Evolutionary conservation across 345 rosid genomes (phyloP).

Genomic region (Acer yangbiense): DNA sequence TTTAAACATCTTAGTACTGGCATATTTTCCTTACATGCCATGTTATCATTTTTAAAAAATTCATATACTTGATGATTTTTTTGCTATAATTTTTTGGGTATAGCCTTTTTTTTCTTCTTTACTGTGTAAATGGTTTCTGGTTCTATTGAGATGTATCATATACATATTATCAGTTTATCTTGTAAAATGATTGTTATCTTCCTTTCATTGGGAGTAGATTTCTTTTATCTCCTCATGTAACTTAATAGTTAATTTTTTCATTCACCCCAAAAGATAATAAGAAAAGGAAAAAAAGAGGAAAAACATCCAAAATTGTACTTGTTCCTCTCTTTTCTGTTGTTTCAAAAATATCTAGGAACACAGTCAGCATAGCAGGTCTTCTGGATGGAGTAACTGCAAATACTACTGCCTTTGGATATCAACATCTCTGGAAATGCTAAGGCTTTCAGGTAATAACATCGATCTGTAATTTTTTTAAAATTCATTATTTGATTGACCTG

Average conservation of each 20-base stretch:
- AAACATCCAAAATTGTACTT: background rate
- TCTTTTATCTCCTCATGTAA: background rate
- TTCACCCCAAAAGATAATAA: background rate
- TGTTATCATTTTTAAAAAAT: background rate
- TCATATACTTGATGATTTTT: background rate
- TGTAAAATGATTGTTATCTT: slow-evolving; percentile 6
- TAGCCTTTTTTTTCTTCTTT: background rate
- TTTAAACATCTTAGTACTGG: background rate
- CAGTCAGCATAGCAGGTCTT: background rate
- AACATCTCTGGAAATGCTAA: background rate
- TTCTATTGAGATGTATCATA: slow-evolving; percentile 2
- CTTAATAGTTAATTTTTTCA: background rate
- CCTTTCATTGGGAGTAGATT: background rate
- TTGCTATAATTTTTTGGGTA: background rate
- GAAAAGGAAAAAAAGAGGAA: background rate
- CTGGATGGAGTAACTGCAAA: background rate
- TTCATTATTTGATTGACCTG: background rate
- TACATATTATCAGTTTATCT: background rate
- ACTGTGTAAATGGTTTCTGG: background rate
- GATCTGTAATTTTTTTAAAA: background rate
- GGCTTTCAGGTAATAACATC: background rate
- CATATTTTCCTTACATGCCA: background rate
- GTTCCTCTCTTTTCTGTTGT: background rate
- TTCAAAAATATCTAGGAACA: background rate
- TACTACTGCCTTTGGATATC: background rate